Evolutionary conservation across 768 basidiomycete species (phyloP), one percentile per base, ranked within the genome.

Genomic region (Pleurotus pulmonarius): DNA sequence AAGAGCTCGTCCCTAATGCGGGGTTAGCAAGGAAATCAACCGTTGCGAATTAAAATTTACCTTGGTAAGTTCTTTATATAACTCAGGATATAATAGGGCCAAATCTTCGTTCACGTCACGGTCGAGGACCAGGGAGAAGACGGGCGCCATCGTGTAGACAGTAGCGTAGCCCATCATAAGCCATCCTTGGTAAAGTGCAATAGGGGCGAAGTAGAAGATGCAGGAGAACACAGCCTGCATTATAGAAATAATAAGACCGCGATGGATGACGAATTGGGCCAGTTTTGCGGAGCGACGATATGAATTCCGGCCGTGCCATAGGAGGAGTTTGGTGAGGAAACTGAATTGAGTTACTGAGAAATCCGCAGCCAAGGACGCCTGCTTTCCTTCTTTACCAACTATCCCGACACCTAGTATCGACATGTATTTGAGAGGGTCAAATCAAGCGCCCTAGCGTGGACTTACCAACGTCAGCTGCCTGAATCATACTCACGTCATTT

Each of bases 401-500:
- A 99, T 98, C 18, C 97, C 97, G 29, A 99, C 85, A 51, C 95
- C 94, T 94, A 52, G 5, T 0, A 34, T 3, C 9, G 29, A 9
- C 29, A 29, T 29, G 7, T 29, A 29, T 29, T 29, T 34, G 7
- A 34, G 29, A 1, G 29, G 29, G 29, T 34, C 11, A 11, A 34
- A 34, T 9, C 29, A 3, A 8, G 26, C 26, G 26, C 26, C 26
- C 7, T 20, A 46, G 43, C 9, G 29, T 29, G 29, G 4, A 85
- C 93, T 68, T 47, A 94, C 94, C 96, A 57, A 99, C 94, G 65
- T 98, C 94, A 2, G 97, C 97, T 1, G 97, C 97, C 66, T 98
- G 97, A 59, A 99, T 99, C 97, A 99, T 99, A 69, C 92, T 94
- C 60, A 99, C 97, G 68, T 99, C 97, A 69, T 99, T 99, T 3